A percentile compares a stretch with the other conserved stretches of the same genome.
Evolutionary conservation across 768 basidiomycete genomes (phyloP).

Genomic region (Russula emetica): DNA sequence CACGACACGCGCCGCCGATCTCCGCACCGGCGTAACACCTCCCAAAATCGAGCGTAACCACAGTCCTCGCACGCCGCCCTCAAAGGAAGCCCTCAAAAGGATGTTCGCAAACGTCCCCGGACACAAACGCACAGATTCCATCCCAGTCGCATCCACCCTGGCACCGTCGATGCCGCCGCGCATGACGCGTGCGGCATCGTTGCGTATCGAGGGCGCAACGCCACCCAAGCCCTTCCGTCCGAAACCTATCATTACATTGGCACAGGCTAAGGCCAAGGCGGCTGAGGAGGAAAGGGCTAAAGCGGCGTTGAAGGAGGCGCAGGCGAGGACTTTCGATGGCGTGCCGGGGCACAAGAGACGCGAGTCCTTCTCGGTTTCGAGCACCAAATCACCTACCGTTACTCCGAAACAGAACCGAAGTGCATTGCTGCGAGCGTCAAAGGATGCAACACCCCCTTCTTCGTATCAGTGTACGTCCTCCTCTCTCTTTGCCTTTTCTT

Average conservation of each 20-base stretch:
- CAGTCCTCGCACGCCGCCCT: conserved; percentile 48
- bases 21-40: conserved; percentile 57
- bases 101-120: conserved; percentile 79
- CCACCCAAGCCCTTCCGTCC: conserved; percentile 35
- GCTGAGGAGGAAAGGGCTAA: conserved; percentile 32
- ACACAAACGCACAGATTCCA: conserved; percentile 67
- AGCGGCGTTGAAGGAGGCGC: conserved; percentile 36
- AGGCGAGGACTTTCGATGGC: conserved; percentile 55
- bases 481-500: neutral
- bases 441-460: conserved; percentile 42
- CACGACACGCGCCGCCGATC: conserved; percentile 65
- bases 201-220: conserved; percentile 55
- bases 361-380: conserved; percentile 67
- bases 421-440: conserved; percentile 40
- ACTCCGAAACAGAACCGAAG: conserved; percentile 44
- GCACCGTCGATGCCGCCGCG: conserved; percentile 68
- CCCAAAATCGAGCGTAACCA: conserved; percentile 41
- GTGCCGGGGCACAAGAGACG: conserved; percentile 82
- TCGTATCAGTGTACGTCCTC: conserved; percentile 26
- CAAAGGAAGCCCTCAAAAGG: conserved; percentile 56
- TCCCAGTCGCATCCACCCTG: conserved; percentile 69
- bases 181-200: conserved; percentile 70
- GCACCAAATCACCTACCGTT: conserved; percentile 42
- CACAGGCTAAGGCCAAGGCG: conserved; percentile 31
- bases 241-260: conserved; percentile 13